Percentiles rank a stretch among this genome's conserved stretches.
Evolutionary conservation across 2,329 filamentous ascomycete species (phyloP).

Genomic region (Mariannaea elegans): DNA sequence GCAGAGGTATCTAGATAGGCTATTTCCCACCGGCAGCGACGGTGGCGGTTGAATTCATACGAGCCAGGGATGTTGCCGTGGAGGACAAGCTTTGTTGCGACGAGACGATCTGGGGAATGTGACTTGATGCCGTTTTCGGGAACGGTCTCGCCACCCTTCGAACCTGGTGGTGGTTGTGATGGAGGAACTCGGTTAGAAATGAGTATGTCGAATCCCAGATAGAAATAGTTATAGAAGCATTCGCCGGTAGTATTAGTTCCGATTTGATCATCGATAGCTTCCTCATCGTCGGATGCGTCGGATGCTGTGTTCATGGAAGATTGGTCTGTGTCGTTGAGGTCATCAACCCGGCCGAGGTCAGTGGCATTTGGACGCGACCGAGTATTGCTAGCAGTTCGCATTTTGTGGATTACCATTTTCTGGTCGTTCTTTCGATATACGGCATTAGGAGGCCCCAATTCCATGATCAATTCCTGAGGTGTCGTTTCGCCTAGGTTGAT

Average conservation of each 20-base stretch:
- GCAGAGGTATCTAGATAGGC: constrained; percentile 61
- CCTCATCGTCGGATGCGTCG: constrained; percentile 71
- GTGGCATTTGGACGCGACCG: constrained; percentile 55
- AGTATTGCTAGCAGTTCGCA: constrained; percentile 62
- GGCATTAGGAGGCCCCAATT: constrained; percentile 91
- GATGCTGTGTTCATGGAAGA: constrained; percentile 77
- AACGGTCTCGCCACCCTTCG: constrained; percentile 31
- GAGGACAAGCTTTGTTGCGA: constrained; percentile 90
- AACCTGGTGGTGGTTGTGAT: constrained; percentile 66
- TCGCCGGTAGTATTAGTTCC: constrained; percentile 69
- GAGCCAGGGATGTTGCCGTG: constrained; percentile 96
- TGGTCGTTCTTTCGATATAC: constrained; percentile 93
- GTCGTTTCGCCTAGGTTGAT: constrained; percentile 87
- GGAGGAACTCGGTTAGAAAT: constrained; percentile 79
- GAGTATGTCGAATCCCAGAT: constrained; percentile 91
- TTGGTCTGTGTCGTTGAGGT: constrained; percentile 76
- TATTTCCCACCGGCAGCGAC: constrained; percentile 88
- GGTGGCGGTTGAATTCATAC: constrained; percentile 95
- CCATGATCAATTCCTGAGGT: constrained; percentile 88
- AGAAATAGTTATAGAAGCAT: constrained; percentile 97
- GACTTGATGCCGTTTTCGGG: constrained; percentile 48
- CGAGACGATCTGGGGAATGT: constrained; percentile 69
- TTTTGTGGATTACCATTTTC: constrained; percentile 84
- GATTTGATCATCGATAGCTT: constrained; percentile 65
- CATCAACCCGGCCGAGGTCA: constrained; percentile 60